A percentile compares a stretch with the other conserved stretches of the same genome.
phyloP scores from a whole-genome alignment of 768 basidiomycete species.

The Lactarius indigo region DNA sequence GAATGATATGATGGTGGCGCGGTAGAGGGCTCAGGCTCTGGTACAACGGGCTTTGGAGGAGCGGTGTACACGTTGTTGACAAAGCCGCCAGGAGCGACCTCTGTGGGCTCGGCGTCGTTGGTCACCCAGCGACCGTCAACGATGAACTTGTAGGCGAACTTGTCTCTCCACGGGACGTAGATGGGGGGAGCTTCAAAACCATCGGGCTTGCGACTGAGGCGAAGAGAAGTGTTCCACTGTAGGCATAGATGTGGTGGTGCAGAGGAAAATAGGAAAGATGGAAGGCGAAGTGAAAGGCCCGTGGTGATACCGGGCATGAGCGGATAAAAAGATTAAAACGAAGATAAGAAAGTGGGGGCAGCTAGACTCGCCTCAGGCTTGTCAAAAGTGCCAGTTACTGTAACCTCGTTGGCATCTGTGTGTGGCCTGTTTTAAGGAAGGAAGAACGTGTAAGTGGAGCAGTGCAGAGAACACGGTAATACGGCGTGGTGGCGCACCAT shows the following conservation, averaged over 20 bases:
- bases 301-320: constrained; percentile 23
- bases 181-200: constrained; percentile 31
- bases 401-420: constrained; percentile 24
- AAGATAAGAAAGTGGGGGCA: neutral
- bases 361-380: constrained; percentile 21
- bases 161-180: constrained; percentile 29
- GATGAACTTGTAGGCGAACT: constrained; percentile 35
- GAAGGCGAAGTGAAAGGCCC: constrained; percentile 24
- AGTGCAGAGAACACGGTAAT: constrained; percentile 13
- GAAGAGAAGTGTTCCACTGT: constrained; percentile 31
- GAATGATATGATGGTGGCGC: constrained; percentile 5
- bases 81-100: constrained; percentile 31
- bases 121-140: constrained; percentile 36
- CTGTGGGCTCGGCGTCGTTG: constrained; percentile 29
- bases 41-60: constrained; percentile 19
- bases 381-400: constrained; percentile 27
- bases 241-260: constrained; percentile 21
- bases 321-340: neutral
- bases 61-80: constrained; percentile 34
- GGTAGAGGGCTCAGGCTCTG: neutral
- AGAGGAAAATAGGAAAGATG: constrained; percentile 20
- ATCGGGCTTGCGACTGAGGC: constrained; percentile 29
- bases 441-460: neutral
- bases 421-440: constrained; percentile 24
- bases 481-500: constrained; percentile 21